phyloP scores from a whole-genome alignment of 2,329 filamentous ascomycete genomes.

The Epichloe glyceriae region DNA sequence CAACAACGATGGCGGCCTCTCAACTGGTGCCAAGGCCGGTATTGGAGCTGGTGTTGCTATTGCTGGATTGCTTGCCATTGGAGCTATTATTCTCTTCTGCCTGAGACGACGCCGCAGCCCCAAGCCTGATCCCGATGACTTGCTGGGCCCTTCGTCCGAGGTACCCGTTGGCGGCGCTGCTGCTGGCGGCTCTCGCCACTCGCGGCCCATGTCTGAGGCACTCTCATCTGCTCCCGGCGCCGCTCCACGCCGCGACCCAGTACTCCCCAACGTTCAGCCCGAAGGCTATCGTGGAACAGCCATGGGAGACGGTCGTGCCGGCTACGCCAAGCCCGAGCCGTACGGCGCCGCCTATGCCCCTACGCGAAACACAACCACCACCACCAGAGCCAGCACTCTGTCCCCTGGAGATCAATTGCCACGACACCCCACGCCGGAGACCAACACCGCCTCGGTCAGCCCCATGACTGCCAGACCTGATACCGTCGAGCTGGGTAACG shows the following conservation, averaged over 20 bases:
- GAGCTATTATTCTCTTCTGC: conserved; percentile 17
- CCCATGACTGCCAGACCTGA: conserved; percentile 5
- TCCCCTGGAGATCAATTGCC: conserved; percentile 12
- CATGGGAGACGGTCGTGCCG: conserved; percentile 25
- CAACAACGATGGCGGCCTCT: conserved; percentile 18
- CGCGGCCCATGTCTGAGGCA: conserved; percentile 19
- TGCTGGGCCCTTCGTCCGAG: conserved; percentile 27
- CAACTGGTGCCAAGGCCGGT: conserved; percentile 30
- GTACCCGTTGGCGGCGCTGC: conserved; percentile 24
- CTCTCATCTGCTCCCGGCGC: conserved; percentile 14
- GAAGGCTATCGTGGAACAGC: conserved; percentile 29
- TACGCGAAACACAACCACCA: conserved; percentile 10
- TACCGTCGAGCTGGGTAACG: conserved; percentile 9
- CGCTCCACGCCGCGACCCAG: conserved; percentile 14
- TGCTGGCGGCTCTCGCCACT: conserved; percentile 10
- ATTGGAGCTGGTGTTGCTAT: conserved; percentile 28
- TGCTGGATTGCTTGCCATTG: conserved; percentile 22
- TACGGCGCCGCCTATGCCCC: conserved; percentile 19
- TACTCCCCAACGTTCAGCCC: conserved; percentile 11
- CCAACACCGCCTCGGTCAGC: conserved; percentile 8
- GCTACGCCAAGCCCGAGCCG: conserved; percentile 25
- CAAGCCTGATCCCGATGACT: conserved; percentile 25
- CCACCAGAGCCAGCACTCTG: conserved; percentile 8
- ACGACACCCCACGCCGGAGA: conserved; percentile 14
- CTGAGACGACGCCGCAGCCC: conserved; percentile 18